These are phyloP conservation scores for Apiospora aurea DNA, from an alignment of 2,329 filamentous ascomycete genomes.

Conservation along the genomic window DNA sequence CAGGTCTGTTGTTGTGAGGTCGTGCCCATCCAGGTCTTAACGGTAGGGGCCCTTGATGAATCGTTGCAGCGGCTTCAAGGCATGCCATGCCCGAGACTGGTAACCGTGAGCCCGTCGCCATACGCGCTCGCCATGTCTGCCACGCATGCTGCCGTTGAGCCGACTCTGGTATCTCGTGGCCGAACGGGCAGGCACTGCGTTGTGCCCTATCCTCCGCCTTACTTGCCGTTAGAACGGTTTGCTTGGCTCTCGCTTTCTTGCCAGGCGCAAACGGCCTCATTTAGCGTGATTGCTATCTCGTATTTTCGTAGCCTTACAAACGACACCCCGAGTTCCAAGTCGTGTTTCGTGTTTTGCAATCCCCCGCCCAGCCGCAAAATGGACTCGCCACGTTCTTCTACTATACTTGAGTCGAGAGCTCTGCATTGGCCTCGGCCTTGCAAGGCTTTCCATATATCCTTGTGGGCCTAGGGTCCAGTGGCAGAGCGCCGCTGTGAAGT, in stretches of 20 bases:
- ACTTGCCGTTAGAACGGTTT: background rate
- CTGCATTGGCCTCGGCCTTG: background rate
- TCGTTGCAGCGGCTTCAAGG: background rate
- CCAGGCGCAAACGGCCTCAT: background rate
- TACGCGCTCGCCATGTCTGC: background rate
- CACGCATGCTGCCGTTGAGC: background rate
- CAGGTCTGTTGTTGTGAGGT: conserved; percentile 11
- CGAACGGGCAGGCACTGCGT: background rate
- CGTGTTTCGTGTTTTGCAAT: background rate
- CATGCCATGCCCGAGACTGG: background rate
- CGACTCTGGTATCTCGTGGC: background rate
- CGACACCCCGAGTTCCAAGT: background rate
- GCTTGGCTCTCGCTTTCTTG: background rate
- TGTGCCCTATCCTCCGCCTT: background rate
- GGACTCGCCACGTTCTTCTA: background rate
- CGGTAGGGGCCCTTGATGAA: background rate
- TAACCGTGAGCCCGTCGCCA: background rate
- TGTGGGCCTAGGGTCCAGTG: background rate
- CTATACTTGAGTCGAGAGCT: background rate
- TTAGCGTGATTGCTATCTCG: conserved; percentile 1
- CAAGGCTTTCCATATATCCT: background rate
- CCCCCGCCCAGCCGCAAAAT: background rate
- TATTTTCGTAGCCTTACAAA: background rate
- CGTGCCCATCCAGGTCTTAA: conserved; percentile 10
- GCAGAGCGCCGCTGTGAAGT: background rate